These are phyloP conservation scores for Naematelia encephala DNA, from an alignment of 768 basidiomycete genomes.

Conservation along the genomic window DNA sequence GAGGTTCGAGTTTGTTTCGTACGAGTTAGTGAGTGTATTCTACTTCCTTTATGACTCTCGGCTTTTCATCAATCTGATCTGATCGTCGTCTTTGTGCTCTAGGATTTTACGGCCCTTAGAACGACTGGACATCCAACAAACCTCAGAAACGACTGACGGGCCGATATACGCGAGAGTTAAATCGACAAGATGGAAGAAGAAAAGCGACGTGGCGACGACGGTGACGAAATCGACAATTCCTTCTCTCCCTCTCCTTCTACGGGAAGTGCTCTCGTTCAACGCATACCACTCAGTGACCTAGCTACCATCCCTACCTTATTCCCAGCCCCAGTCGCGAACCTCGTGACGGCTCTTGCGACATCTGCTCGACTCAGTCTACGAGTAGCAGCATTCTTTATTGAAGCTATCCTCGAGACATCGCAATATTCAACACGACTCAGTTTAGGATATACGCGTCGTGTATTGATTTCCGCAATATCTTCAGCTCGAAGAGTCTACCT, in stretches of 20 bases:
- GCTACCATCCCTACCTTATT: conserved; percentile 41
- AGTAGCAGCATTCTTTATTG: conserved; percentile 45
- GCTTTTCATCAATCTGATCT: too few species aligned
- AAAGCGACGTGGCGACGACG: too few species aligned
- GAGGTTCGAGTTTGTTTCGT: too few species aligned
- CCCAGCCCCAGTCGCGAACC: conserved; percentile 45
- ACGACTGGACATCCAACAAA: too few species aligned
- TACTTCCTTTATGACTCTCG: too few species aligned
- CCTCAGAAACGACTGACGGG: too few species aligned
- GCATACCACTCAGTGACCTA: conserved; percentile 16
- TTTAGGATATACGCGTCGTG: conserved; percentile 44
- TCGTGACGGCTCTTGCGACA: conserved; percentile 47
- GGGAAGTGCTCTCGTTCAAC: neutral
- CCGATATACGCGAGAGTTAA: too few species aligned
- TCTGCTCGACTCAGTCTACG: conserved; percentile 43
- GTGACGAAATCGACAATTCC: too few species aligned
- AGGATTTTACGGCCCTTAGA: too few species aligned
- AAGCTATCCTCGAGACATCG: conserved; percentile 48
- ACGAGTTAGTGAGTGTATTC: too few species aligned
- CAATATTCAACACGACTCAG: conserved; percentile 40
- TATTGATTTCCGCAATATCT: conserved; percentile 49
- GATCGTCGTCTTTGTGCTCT: too few species aligned
- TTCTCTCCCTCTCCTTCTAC: neutral
- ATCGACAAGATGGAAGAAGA: too few species aligned
- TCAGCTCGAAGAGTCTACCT: conserved; percentile 48